phyloP scores from a whole-genome alignment of 495 filamentous ascomycete species.

The Neurospora sp. region DNA sequence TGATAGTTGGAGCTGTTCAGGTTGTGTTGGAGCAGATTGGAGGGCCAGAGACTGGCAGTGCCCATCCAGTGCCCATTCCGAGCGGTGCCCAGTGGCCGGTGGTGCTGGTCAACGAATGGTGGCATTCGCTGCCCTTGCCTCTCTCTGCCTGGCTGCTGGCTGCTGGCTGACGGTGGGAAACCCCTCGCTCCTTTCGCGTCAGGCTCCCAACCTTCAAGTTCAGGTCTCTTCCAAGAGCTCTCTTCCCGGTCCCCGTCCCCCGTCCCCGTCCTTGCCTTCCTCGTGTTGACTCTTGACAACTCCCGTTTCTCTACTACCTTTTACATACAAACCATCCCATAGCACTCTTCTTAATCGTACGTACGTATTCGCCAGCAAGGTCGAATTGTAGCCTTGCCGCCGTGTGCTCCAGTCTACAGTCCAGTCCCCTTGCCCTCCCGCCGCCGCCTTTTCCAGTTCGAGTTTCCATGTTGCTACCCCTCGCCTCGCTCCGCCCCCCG shows the following conservation, averaged over 20 bases:
- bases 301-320: not conserved
- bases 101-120: not conserved
- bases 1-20: not conserved
- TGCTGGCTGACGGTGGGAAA: not conserved
- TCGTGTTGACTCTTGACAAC: not conserved
- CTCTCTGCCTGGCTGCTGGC: not conserved
- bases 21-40: not conserved
- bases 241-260: not conserved
- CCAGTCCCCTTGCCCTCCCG: not conserved
- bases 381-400: not conserved
- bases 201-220: not conserved
- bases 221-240: not conserved
- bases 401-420: not conserved
- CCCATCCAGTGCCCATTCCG: not conserved
- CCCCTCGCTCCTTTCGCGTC: not conserved
- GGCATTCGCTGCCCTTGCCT: not conserved
- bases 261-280: not conserved
- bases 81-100: not conserved
- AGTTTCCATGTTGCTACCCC: conserved; percentile 1
- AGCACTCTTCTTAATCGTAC: not conserved
- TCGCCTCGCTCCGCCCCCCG: conserved; percentile 1
- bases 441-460: not conserved
- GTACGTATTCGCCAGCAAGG: not conserved
- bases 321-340: not conserved
- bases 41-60: not conserved